A percentile compares a stretch with the other conserved stretches of the same genome.
These are phyloP conservation scores for Podila epigama DNA, from an alignment of 192 early-diverging fungal genomes.

Conservation along the genomic window DNA sequence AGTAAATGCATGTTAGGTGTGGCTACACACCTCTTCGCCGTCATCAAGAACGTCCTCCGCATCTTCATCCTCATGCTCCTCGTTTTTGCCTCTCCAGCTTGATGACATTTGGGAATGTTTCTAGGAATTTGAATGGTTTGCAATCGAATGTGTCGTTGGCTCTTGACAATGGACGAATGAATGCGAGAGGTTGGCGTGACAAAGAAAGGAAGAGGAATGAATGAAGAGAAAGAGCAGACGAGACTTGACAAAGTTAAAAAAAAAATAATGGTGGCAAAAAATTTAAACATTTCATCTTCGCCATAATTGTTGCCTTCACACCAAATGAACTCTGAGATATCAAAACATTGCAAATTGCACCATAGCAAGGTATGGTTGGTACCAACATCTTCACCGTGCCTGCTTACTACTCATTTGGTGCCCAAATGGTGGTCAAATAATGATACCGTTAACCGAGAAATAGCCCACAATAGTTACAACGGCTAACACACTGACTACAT, in stretches of 20 bases:
- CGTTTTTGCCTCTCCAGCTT: slow-evolving; percentile 40
- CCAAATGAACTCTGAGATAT: too few relatives aligned
- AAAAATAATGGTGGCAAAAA: slow-evolving; percentile 45
- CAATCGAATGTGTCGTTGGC: background rate
- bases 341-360: too few relatives aligned
- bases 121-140: background rate
- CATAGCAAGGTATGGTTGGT: too few relatives aligned
- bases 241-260: background rate
- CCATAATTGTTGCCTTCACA: too few relatives aligned
- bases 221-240: background rate
- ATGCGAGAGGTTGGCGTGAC: background rate
- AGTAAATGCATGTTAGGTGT: background rate
- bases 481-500: too few relatives aligned
- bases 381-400: too few relatives aligned
- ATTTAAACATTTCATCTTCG: too few relatives aligned
- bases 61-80: slow-evolving; percentile 47
- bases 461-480: too few relatives aligned
- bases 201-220: background rate
- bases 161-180: background rate
- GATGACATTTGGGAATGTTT: slow-evolving; percentile 9
- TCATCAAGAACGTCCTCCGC: slow-evolving; percentile 46
- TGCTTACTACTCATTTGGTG: too few relatives aligned
- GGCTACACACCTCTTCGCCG: slow-evolving; percentile 36
- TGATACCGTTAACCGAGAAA: too few relatives aligned
- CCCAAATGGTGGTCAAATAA: too few relatives aligned